Evolutionary conservation across 2,329 filamentous ascomycete species (phyloP).

Genomic region (Fusarium mangiferae): DNA sequence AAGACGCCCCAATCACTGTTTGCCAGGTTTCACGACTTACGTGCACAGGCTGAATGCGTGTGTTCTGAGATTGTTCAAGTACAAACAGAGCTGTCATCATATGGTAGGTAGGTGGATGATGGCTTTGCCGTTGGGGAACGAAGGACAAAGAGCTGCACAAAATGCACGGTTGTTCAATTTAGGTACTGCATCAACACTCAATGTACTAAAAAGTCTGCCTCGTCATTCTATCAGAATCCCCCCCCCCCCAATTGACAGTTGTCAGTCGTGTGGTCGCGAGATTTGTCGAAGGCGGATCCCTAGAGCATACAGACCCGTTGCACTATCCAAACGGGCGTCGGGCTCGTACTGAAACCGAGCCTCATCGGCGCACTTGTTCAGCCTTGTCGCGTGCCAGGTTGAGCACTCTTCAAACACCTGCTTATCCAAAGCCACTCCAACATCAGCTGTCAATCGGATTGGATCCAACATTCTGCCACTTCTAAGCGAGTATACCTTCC

Average conservation of each 20-base stretch:
- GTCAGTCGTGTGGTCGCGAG: neutral
- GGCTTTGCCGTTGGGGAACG: fast-evolving
- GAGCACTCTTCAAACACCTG: conserved; percentile 19
- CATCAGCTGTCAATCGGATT: conserved; percentile 26
- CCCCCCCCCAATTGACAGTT: neutral
- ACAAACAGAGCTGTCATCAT: neutral
- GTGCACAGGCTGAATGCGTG: neutral
- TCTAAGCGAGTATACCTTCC: conserved; percentile 19
- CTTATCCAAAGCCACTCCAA: conserved; percentile 24
- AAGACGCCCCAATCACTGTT: neutral
- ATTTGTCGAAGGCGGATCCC: conserved; percentile 21
- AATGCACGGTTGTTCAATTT: neutral
- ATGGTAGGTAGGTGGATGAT: too few relatives aligned
- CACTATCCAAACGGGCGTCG: neutral
- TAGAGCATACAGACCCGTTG: conserved; percentile 1
- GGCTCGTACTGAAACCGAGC: conserved; percentile 17
- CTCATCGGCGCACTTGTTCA: conserved; percentile 15
- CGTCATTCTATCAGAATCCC: neutral
- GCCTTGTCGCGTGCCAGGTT: conserved; percentile 4
- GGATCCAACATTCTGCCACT: conserved; percentile 14
- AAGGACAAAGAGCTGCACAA: neutral
- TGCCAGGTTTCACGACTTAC: neutral
- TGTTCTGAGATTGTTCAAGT: neutral
- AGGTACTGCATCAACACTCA: too few relatives aligned
- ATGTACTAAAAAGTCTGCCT: neutral